These are phyloP conservation scores for Cyclotella atomus DNA, from an alignment of 108 stramenopile genomes.

Conservation along the genomic window DNA sequence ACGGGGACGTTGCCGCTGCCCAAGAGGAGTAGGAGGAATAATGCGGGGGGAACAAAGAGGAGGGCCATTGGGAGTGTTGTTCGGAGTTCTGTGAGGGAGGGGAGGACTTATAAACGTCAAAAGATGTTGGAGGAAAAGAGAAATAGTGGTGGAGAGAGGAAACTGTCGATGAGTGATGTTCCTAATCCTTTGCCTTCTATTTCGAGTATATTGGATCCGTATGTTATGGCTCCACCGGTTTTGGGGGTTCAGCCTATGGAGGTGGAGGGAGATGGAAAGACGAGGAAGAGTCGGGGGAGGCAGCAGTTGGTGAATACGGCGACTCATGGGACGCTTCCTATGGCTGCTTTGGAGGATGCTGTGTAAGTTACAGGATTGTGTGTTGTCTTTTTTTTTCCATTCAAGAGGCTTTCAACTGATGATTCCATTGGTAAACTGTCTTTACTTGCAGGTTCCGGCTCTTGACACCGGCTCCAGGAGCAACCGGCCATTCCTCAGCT, in stretches of 20 bases:
- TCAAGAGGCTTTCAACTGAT: too few species aligned
- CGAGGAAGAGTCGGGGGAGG: conserved; percentile 24
- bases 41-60: conserved; percentile 68
- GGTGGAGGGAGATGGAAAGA: background rate
- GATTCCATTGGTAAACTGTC: background rate
- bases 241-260: background rate
- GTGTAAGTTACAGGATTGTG: conserved; percentile 60
- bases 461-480: conserved; percentile 68
- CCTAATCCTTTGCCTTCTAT: conserved; percentile 62
- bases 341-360: conserved; percentile 81
- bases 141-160: background rate
- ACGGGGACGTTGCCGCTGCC: background rate
- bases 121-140: conserved; percentile 46
- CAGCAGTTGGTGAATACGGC: conserved; percentile 52
- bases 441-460: conserved; percentile 68
- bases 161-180: conserved; percentile 3
- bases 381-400: background rate
- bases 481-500: conserved; percentile 20
- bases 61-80: conserved; percentile 83
- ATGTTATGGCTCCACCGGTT: conserved; percentile 47
- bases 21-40: conserved; percentile 1
- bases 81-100: conserved; percentile 65
- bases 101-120: conserved; percentile 54
- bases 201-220: conserved; percentile 74
- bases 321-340: conserved; percentile 61